Evolutionary conservation across 768 basidiomycete species (phyloP).

Genomic region (Sutorius australiensis): DNA sequence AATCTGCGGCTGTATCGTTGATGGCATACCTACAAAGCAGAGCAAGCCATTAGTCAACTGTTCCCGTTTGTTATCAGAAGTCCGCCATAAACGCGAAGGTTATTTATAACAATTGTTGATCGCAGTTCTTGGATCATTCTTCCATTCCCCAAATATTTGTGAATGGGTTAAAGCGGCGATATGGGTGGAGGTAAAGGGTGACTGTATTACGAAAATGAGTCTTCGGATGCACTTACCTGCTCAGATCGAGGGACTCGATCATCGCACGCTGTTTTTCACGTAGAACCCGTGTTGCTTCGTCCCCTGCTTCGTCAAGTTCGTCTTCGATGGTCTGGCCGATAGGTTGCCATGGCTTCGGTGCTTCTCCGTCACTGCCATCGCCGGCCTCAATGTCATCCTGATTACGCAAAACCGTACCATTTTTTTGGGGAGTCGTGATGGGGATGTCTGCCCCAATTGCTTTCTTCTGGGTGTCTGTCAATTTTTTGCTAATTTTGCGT

Average conservation of each 20-base stretch:
- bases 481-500: slow-evolving; percentile 72
- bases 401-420: slow-evolving; percentile 14
- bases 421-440: slow-evolving; percentile 32
- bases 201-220: not conserved
- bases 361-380: slow-evolving; percentile 4
- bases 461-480: slow-evolving; percentile 76
- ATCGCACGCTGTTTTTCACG: slow-evolving; percentile 79
- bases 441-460: slow-evolving; percentile 67
- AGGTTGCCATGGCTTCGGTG: slow-evolving; percentile 38
- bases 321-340: slow-evolving; percentile 49
- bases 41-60: not conserved
- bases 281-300: slow-evolving; percentile 51
- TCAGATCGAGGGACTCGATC: slow-evolving; percentile 83
- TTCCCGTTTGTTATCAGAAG: not conserved
- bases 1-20: slow-evolving; percentile 64
- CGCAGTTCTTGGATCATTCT: not conserved
- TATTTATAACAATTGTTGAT: not conserved
- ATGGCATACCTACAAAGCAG: slow-evolving; percentile 61
- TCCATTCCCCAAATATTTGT: not conserved
- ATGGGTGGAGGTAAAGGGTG: not conserved
- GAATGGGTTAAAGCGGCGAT: slow-evolving; percentile 7
- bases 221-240: slow-evolving; percentile 59
- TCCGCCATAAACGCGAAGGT: not conserved
- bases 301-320: slow-evolving; percentile 76
- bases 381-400: slow-evolving; percentile 9